Evolutionary conservation across 306 rosid genomes (phyloP), one percentile per base, ranked within the genome.

Genomic region (Sicyos baderoa): DNA sequence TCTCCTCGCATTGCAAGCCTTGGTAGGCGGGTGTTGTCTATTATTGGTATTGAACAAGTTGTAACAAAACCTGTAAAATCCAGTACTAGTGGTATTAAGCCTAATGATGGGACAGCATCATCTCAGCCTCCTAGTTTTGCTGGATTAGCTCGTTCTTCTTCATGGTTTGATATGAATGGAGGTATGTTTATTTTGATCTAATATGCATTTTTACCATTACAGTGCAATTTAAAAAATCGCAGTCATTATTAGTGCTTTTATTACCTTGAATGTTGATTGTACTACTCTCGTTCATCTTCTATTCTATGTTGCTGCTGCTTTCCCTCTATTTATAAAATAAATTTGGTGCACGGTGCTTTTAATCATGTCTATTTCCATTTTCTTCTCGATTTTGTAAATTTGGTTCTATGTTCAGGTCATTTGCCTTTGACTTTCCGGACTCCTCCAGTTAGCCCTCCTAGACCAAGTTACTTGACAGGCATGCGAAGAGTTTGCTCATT

Each of bases 371-470:
- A 73, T n/a, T 49, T 53, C 13, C n/a, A 23, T 42, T 27, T 67
- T 79, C 54, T 79, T 75, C 37, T 67, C 76, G 55, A 7, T 42
- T 66, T 12, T 66, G 54, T 22, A 42, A 66, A 66, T 4, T 7
- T 14, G 71, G 10, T 21, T 66, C 42, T 49, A 14, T 49, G 72
- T 51, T 73, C 84, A 94, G 97, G 97, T 78, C 97, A 83, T 71
- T 75, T 85, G 78, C 89, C 99, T 53, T 81, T 89, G 57, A 82
- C 93, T 67, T 93, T 90, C 75, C 95, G 96, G 81, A 94, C 99
- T 67, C 97, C 99, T 74, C 99, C 97, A 57, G 99, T 94, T 69
- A 94, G 99, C 74, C 99, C 99, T 82, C 97, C 99, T 69, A 86
- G 95, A 70, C 76, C 90, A 67, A 90, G 81, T 79, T 88, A 86